Conservation (phyloP, 805 yeast species). For the Candida golubevii region DNA sequence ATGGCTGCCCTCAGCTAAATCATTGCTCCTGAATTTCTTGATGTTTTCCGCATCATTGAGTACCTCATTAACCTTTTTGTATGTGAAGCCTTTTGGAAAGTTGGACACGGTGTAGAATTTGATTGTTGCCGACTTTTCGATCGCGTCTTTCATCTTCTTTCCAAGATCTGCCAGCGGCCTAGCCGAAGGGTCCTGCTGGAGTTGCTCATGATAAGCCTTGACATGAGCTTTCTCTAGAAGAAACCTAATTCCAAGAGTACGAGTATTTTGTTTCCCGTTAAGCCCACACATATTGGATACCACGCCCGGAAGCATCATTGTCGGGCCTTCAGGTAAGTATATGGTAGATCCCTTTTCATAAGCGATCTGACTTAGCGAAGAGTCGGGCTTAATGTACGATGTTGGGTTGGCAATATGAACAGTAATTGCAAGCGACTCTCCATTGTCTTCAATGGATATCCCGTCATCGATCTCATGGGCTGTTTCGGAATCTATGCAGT, state of each 20-base stretch:
- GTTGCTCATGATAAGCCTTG: conserved; percentile 17
- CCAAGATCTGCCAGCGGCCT: conserved; percentile 8
- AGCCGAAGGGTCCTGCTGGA: neutral
- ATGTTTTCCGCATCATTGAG: conserved; percentile 27
- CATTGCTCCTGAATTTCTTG: conserved; percentile 6
- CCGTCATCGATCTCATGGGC: conserved; percentile 97
- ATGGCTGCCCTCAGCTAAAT: conserved; percentile 17
- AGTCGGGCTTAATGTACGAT: conserved; percentile 48
- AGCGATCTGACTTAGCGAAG: conserved; percentile 50
- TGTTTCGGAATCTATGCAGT: conserved; percentile 74
- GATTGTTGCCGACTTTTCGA: conserved; percentile 17
- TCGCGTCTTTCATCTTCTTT: conserved; percentile 15
- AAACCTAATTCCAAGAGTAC: conserved; percentile 41
- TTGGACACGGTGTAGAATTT: conserved; percentile 23
- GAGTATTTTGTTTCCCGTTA: conserved; percentile 39
- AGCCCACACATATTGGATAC: conserved; percentile 51
- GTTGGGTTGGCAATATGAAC: conserved; percentile 88
- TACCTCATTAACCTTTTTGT: conserved; percentile 55
- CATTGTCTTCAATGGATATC: conserved; percentile 49
- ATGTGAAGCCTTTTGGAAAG: conserved; percentile 47
- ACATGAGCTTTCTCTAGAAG: conserved; percentile 17
- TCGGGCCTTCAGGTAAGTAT: conserved; percentile 63
- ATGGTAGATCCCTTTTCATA: conserved; percentile 58
- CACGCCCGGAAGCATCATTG: conserved; percentile 66
- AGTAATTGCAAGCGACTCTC: conserved; percentile 40